Percentiles rank a stretch among this genome's conserved stretches.
Conservation (phyloP, 495 filamentous ascomycete genomes). For the Aspergillus asperescens region DNA sequence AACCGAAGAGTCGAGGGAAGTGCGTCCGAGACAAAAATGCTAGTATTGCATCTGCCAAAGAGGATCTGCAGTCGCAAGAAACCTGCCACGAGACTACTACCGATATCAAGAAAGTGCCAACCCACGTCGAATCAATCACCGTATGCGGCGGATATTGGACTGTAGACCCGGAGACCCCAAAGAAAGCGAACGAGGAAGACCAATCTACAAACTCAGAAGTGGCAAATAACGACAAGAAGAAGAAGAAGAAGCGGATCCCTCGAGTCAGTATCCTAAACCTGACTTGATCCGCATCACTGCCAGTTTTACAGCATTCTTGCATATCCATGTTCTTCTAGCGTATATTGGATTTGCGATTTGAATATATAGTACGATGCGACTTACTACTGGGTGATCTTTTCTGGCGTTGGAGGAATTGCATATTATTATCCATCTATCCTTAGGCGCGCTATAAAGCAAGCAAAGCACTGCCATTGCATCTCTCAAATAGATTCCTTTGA, state of each 20-base stretch:
- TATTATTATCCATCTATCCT: background rate
- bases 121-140: constrained; percentile 29
- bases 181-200: background rate
- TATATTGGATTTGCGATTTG: background rate
- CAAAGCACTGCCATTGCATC: background rate
- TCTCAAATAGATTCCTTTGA: too few species aligned
- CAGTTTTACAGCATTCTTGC: background rate
- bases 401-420: background rate
- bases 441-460: background rate
- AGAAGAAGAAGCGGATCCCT: constrained; percentile 31
- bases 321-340: background rate
- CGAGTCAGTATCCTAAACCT: constrained; percentile 40
- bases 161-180: constrained; percentile 16
- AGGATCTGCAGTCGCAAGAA: background rate
- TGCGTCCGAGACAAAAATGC: background rate
- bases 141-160: constrained; percentile 34
- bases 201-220: background rate
- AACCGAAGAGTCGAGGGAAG: background rate
- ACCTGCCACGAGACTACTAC: background rate
- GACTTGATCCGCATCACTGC: constrained; percentile 13
- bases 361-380: background rate
- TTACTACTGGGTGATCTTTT: background rate
- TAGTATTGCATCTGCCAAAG: background rate
- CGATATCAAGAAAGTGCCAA: background rate
- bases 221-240: constrained; percentile 5